These are phyloP conservation scores for Datisca glomerata DNA, from an alignment of 306 rosid genomes.

Conservation along the genomic window DNA sequence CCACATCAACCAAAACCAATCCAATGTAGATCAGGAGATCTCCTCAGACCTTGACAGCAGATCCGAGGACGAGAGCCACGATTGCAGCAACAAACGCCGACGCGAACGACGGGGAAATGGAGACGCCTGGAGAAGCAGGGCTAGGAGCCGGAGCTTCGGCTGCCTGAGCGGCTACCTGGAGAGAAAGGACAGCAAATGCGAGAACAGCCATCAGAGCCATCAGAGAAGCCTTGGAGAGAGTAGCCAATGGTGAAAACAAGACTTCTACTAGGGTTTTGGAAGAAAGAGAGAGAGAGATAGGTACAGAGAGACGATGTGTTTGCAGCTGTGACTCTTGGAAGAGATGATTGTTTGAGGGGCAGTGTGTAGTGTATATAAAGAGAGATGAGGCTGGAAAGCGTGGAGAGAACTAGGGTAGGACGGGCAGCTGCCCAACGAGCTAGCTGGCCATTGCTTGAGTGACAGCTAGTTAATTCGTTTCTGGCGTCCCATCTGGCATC, in stretches of 20 bases:
- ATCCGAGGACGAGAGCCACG: conserved; percentile 52
- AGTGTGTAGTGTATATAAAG: no score
- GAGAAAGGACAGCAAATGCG: conserved; percentile 19
- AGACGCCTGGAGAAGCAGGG: conserved; percentile 48
- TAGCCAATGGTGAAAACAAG: conserved; percentile 39
- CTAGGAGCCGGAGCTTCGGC: conserved; percentile 70
- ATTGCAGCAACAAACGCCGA: conserved; percentile 29
- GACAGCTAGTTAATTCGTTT: conserved; percentile 37
- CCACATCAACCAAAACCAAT: neutral
- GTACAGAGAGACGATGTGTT: neutral
- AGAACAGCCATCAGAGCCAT: conserved; percentile 31
- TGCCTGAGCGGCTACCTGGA: conserved; percentile 23
- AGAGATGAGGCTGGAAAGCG: neutral
- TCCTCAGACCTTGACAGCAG: conserved; percentile 49
- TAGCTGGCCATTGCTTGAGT: conserved; percentile 38
- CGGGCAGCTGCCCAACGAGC: conserved; percentile 64
- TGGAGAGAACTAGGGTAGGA: conserved; percentile 25
- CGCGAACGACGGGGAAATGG: conserved; percentile 42
- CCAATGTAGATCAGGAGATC: neutral
- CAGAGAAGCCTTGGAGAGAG: conserved; percentile 16
- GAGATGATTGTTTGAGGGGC: no score
- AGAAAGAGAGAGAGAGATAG: no score
- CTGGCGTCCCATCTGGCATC: conserved; percentile 5
- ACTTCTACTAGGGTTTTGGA: conserved; percentile 8
- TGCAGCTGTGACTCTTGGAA: neutral